Conservation (phyloP, 352 stramenopile genomes). For the Phytophthora tentaculata region DNA sequence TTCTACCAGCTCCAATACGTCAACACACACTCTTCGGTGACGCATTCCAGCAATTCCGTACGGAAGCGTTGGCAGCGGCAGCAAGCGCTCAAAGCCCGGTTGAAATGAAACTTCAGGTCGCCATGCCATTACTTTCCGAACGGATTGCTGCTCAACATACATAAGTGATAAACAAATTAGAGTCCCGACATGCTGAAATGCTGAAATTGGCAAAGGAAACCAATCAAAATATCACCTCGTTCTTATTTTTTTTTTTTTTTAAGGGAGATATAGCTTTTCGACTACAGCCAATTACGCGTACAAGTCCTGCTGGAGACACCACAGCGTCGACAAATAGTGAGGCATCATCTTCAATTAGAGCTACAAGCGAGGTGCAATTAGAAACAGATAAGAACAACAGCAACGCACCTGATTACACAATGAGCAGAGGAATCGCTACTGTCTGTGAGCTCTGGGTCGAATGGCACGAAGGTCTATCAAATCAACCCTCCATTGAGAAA, state of each 20-base stretch:
- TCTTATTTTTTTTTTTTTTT: too few species aligned
- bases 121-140: constrained; percentile 12
- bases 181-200: neutral
- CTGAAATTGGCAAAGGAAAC: neutral
- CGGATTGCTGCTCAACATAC: constrained; percentile 14
- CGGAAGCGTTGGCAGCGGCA: neutral
- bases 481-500: constrained; percentile 9
- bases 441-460: constrained; percentile 9
- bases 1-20: constrained; percentile 1
- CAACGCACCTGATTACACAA: neutral
- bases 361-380: neutral
- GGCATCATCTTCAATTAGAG: neutral
- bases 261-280: neutral
- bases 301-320: neutral
- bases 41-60: neutral
- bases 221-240: neutral
- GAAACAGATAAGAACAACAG: constrained; percentile 2
- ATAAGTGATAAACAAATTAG: constrained; percentile 9
- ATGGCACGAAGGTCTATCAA: constrained; percentile 2
- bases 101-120: constrained; percentile 19
- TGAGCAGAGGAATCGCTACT: neutral
- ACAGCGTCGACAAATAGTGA: neutral
- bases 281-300: neutral
- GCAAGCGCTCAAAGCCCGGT: neutral
- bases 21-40: neutral